Conservation (phyloP, 169 alveolate genomes). For the Babesia bovis region DNA sequence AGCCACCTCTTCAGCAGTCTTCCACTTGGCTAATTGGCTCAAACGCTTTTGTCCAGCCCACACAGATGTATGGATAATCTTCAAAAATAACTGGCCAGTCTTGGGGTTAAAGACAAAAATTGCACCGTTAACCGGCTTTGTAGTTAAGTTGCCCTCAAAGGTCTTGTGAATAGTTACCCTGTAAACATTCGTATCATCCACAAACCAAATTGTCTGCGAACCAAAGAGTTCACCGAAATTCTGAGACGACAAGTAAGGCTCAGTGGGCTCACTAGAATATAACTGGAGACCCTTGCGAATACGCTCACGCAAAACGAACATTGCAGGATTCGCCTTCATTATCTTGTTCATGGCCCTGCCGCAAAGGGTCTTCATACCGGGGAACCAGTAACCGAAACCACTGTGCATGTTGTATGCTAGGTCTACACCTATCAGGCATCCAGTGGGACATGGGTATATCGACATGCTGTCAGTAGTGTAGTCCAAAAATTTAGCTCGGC, state of each 20-base stretch:
- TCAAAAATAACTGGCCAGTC: constrained; percentile 98
- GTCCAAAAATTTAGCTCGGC: constrained; percentile 98
- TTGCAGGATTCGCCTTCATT: constrained; percentile 99
- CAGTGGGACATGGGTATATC: constrained; percentile 99
- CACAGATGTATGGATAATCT: constrained; percentile 99
- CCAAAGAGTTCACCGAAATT: constrained; percentile 98
- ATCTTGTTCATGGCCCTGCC: constrained; percentile 98
- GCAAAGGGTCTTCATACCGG: constrained; percentile 93
- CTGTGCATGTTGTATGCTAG: constrained; percentile 98
- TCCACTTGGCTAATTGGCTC: constrained; percentile 99
- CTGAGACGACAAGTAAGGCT: constrained; percentile 97
- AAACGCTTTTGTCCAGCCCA: constrained; percentile 99
- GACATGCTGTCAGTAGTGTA: constrained; percentile 99
- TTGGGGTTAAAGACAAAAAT: constrained; percentile 99
- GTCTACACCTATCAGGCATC: constrained; percentile 97
- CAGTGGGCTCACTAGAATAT: constrained; percentile 99
- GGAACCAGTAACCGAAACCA: constrained; percentile 99
- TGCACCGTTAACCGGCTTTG: constrained; percentile 99
- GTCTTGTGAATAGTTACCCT: constrained; percentile 99
- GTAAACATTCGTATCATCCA: constrained; percentile 99
- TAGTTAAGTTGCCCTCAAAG: constrained; percentile 99
- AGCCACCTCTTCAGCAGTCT: constrained; percentile 99
- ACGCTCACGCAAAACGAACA: constrained; percentile 98
- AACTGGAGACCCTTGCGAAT: constrained; percentile 99
- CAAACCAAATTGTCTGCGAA: constrained; percentile 99